Conservation (phyloP, 2,329 filamentous ascomycete species). For the Cladorrhinum sp. region DNA sequence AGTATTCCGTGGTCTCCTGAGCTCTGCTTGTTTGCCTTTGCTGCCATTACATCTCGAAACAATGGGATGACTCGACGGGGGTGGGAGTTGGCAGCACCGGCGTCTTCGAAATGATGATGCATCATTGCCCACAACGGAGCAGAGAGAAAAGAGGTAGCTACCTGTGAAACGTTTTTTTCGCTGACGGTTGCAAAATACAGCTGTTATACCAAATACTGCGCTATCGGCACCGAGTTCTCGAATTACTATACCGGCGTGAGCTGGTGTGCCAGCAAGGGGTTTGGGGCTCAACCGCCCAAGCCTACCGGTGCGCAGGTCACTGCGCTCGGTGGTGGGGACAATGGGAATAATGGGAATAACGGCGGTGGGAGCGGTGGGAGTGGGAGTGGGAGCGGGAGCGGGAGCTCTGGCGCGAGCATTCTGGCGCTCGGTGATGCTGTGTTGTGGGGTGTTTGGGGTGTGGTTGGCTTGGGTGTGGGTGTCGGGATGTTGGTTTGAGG, state of each 20-base stretch:
- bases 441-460: neutral
- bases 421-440: neutral
- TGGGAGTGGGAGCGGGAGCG: neutral
- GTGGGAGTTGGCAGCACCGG: no score
- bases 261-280: neutral
- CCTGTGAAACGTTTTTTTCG: no score
- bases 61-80: neutral
- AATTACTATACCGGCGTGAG: neutral
- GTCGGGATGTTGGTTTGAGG: neutral
- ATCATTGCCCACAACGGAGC: no score
- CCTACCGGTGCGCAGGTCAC: neutral
- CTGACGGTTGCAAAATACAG: no score
- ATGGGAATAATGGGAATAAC: neutral
- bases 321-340: neutral
- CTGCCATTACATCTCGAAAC: no score
- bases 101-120: no score
- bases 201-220: constrained; percentile 10
- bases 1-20: no score
- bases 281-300: neutral
- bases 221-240: neutral
- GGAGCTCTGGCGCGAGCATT: neutral
- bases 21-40: no score
- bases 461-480: neutral
- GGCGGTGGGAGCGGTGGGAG: neutral
- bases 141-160: no score